These are phyloP conservation scores for Podaxis pistillaris DNA, from an alignment of 768 basidiomycete species.

Conservation along the genomic window DNA sequence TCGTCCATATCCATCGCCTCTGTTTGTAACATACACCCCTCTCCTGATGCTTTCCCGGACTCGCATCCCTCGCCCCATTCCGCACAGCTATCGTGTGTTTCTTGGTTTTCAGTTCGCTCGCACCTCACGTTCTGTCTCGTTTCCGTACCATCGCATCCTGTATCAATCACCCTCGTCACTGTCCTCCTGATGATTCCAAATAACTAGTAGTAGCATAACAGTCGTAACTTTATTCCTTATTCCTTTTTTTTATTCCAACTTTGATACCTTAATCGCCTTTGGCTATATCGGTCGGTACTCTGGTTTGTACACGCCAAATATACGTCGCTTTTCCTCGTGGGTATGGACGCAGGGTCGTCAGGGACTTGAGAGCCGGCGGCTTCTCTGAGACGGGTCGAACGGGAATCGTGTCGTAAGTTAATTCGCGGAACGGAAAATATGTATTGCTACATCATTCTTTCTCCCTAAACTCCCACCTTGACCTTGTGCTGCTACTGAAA, in stretches of 20 bases:
- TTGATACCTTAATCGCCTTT: not conserved
- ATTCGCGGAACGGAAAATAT: not conserved
- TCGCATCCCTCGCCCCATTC: not conserved
- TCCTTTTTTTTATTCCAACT: not conserved
- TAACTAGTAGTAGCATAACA: not conserved
- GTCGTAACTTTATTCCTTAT: constrained; percentile 1
- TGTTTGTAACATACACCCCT: not conserved
- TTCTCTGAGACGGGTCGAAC: too few species aligned
- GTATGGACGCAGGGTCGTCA: not conserved
- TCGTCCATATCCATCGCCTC: not conserved
- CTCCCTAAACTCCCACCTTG: not conserved
- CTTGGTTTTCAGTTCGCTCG: not conserved
- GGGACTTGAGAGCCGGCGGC: not conserved
- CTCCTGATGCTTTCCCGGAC: not conserved
- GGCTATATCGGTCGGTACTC: not conserved
- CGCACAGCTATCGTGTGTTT: not conserved
- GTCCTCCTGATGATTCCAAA: not conserved
- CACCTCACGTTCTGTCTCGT: not conserved
- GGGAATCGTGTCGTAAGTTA: not conserved
- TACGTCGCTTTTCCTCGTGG: not conserved
- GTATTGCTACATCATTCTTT: not conserved
- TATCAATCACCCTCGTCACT: not conserved
- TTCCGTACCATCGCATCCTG: not conserved
- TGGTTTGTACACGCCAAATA: not conserved
- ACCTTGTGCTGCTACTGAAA: not conserved